Percentiles rank a stretch among this genome's conserved stretches.
These are phyloP conservation scores for Hanseniaspora singularis DNA, from an alignment of 805 yeast species.

Conservation along the genomic window DNA sequence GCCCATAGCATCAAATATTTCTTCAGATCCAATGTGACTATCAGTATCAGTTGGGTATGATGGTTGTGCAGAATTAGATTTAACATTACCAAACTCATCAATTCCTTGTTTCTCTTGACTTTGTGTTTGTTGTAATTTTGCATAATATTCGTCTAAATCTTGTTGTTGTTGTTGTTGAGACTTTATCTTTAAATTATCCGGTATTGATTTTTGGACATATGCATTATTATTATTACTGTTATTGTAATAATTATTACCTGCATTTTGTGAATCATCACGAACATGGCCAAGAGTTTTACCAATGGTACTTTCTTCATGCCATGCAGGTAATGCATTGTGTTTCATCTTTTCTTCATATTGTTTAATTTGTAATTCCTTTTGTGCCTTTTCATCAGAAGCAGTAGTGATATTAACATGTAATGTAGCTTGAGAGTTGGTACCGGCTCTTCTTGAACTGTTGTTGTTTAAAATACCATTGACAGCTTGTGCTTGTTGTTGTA, in stretches of 20 bases:
- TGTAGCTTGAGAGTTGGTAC: constrained; percentile 65
- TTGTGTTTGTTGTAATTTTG: constrained; percentile 59
- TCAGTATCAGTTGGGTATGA: constrained; percentile 35
- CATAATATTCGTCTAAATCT: constrained; percentile 63
- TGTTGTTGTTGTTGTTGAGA: constrained; percentile 60
- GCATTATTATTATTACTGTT: constrained; percentile 17
- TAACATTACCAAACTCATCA: no score
- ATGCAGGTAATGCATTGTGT: constrained; percentile 90
- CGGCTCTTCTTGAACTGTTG: constrained; percentile 37
- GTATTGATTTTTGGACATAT: constrained; percentile 11
- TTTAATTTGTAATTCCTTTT: constrained; percentile 50
- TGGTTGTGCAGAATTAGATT: no score
- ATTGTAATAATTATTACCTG: constrained; percentile 19
- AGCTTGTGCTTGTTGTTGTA: constrained; percentile 18
- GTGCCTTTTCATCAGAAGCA: constrained; percentile 68
- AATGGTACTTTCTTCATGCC: constrained; percentile 90
- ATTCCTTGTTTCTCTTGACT: constrained; percentile 48
- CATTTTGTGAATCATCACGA: constrained; percentile 31
- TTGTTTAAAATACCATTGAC: constrained; percentile 30
- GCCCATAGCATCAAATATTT: constrained; percentile 22
- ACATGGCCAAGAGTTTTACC: constrained; percentile 52
- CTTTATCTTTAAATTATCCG: constrained; percentile 23
- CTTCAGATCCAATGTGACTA: constrained; percentile 43
- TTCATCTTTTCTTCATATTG: constrained; percentile 62
- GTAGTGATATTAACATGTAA: constrained; percentile 79